Conservation (phyloP, 257 asterid species). For the Ilex aquifolium region DNA sequence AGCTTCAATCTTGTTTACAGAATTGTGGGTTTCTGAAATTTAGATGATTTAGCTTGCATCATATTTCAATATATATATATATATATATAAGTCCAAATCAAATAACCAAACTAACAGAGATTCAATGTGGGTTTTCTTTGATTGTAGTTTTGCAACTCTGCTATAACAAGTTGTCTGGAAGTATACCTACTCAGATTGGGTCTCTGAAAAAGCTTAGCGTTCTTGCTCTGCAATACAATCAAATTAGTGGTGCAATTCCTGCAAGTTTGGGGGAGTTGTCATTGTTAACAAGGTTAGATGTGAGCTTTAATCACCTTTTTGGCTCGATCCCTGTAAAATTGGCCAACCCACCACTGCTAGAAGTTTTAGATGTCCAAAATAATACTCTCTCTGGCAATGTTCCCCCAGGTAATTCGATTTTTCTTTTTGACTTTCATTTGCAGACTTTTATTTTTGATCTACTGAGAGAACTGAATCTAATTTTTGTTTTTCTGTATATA, state of each 20-base stretch:
- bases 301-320: conserved; percentile 70
- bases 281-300: conserved; percentile 69
- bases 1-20: too few species aligned
- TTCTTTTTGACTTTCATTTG: background rate
- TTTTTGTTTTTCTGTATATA: conserved; percentile 1
- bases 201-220: conserved; percentile 62
- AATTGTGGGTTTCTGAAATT: too few species aligned
- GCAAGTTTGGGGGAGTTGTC: conserved; percentile 66
- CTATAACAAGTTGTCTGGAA: conserved; percentile 70
- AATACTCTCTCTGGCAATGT: conserved; percentile 88
- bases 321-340: conserved; percentile 74
- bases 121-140: background rate
- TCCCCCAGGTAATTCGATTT: conserved; percentile 55
- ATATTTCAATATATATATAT: too few species aligned
- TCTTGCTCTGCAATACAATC: conserved; percentile 83
- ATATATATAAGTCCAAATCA: background rate
- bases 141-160: conserved; percentile 85
- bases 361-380: conserved; percentile 71
- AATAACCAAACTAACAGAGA: background rate
- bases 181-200: conserved; percentile 72
- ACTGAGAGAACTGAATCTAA: background rate
- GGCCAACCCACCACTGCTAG: conserved; percentile 48
- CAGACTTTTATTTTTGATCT: background rate
- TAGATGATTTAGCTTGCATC: too few species aligned
- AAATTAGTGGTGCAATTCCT: conserved; percentile 84